Conservation (phyloP, 1,139 yeast genomes). For the Eremothecium coryli region DNA sequence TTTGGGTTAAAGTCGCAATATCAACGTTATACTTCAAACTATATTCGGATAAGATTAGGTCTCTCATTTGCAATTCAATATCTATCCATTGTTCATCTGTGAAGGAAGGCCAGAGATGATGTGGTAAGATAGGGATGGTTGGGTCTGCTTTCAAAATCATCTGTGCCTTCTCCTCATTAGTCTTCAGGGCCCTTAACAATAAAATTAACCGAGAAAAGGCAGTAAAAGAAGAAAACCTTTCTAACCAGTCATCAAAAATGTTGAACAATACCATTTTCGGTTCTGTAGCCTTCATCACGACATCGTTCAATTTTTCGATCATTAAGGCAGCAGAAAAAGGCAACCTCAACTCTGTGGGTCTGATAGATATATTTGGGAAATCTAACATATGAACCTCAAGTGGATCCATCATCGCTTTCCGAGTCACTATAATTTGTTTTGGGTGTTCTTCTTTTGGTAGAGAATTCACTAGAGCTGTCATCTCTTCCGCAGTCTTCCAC, state of each 20-base stretch:
- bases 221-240: slow-evolving; percentile 74
- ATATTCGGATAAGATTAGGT: slow-evolving; percentile 75
- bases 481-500: slow-evolving; percentile 98
- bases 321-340: slow-evolving; percentile 87
- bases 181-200: slow-evolving; percentile 68
- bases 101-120: slow-evolving; percentile 91
- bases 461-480: slow-evolving; percentile 81
- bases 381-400: slow-evolving; percentile 94
- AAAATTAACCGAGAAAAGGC: slow-evolving; percentile 85
- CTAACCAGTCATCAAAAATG: slow-evolving; percentile 91
- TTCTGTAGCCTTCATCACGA: slow-evolving; percentile 78
- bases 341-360: slow-evolving; percentile 80
- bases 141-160: slow-evolving; percentile 69
- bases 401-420: slow-evolving; percentile 91
- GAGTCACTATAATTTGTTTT: slow-evolving; percentile 77
- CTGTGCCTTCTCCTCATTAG: slow-evolving; percentile 69
- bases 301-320: slow-evolving; percentile 69
- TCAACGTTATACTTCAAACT: slow-evolving; percentile 80
- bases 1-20: slow-evolving; percentile 79
- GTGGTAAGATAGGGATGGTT: slow-evolving; percentile 56
- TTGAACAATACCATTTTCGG: slow-evolving; percentile 90
- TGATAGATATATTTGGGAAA: slow-evolving; percentile 82
- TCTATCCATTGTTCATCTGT: slow-evolving; percentile 85
- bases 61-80: slow-evolving; percentile 80
- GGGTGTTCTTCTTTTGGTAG: slow-evolving; percentile 93